Conservation (phyloP, 2,329 filamentous ascomycete genomes). For the Pestalotiopsis fici region DNA sequence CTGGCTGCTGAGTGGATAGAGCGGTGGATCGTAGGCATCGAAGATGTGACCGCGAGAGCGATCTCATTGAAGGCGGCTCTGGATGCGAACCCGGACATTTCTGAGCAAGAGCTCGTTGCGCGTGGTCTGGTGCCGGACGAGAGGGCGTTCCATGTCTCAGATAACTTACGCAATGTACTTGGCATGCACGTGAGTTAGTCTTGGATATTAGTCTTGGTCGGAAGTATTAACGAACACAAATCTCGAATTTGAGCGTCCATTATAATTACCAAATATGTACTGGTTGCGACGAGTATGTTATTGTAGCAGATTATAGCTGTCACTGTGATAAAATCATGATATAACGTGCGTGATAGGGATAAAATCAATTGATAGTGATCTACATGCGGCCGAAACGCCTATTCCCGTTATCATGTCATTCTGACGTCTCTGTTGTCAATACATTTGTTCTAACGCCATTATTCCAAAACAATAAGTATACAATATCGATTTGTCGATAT, state of each 20-base stretch:
- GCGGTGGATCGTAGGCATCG: constrained; percentile 54
- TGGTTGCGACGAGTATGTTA: too few species aligned
- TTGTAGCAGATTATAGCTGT: not conserved
- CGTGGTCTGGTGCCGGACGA: constrained; percentile 45
- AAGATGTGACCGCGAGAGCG: constrained; percentile 59
- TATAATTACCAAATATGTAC: too few species aligned
- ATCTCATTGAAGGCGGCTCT: constrained; percentile 46
- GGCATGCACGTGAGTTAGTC: too few species aligned
- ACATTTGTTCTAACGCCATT: not conserved
- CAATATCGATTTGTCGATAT: not conserved
- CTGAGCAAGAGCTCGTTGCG: constrained; percentile 34
- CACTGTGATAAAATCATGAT: too few species aligned
- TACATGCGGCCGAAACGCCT: not conserved
- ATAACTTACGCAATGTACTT: not conserved
- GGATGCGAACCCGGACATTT: constrained; percentile 37
- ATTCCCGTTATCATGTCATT: not conserved
- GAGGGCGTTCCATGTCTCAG: constrained; percentile 30
- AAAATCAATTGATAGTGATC: not conserved
- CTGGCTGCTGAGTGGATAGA: constrained; percentile 47
- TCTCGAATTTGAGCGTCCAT: too few species aligned
- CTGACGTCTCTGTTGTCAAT: not conserved
- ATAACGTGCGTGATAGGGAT: not conserved
- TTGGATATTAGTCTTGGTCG: too few species aligned
- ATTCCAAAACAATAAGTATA: not conserved
- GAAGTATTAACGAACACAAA: too few species aligned